A percentile compares a stretch with the other conserved stretches of the same genome.
Evolutionary conservation across 768 basidiomycete genomes (phyloP).

Genomic region (Gloeostereum incarnatum): DNA sequence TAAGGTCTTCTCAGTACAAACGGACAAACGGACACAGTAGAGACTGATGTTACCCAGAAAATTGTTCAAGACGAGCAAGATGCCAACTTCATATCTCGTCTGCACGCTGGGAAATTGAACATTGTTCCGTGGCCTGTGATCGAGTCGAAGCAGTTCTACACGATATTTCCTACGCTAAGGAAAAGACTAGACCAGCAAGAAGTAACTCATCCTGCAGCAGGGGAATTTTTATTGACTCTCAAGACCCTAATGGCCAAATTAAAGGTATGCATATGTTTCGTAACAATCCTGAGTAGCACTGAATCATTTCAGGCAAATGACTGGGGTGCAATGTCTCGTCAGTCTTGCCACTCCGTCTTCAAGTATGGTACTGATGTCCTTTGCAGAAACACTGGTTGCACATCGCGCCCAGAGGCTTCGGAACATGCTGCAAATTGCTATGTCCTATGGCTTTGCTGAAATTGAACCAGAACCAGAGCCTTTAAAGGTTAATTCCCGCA

Average conservation of each 20-base stretch:
- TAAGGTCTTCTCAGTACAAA: background rate
- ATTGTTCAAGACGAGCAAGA: slow-evolving; percentile 57
- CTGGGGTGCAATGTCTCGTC: slow-evolving; percentile 58
- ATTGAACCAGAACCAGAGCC: slow-evolving; percentile 34
- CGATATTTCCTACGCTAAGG: slow-evolving; percentile 39
- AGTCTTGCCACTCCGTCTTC: slow-evolving; percentile 18
- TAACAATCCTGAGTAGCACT: background rate
- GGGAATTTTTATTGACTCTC: slow-evolving; percentile 45
- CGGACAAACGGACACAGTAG: background rate
- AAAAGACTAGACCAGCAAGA: slow-evolving; percentile 36
- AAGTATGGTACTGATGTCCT: background rate
- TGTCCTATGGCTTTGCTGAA: slow-evolving; percentile 38
- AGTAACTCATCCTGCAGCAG: slow-evolving; percentile 38
- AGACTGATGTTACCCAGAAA: slow-evolving; percentile 19
- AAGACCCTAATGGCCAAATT: slow-evolving; percentile 63
- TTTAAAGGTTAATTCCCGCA: slow-evolving; percentile 30
- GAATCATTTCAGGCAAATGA: slow-evolving; percentile 39
- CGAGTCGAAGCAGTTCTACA: slow-evolving; percentile 52
- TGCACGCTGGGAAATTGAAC: slow-evolving; percentile 43
- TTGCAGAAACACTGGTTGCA: slow-evolving; percentile 35
- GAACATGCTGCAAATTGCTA: slow-evolving; percentile 32
- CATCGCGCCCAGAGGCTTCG: slow-evolving; percentile 37
- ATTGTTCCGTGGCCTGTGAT: slow-evolving; percentile 67
- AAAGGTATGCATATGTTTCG: slow-evolving; percentile 31
- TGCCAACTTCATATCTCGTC: slow-evolving; percentile 50